A percentile compares a stretch with the other conserved stretches of the same genome.
phyloP scores from a whole-genome alignment of 1,139 yeast genomes.

The Kluyveromyces sp. region DNA sequence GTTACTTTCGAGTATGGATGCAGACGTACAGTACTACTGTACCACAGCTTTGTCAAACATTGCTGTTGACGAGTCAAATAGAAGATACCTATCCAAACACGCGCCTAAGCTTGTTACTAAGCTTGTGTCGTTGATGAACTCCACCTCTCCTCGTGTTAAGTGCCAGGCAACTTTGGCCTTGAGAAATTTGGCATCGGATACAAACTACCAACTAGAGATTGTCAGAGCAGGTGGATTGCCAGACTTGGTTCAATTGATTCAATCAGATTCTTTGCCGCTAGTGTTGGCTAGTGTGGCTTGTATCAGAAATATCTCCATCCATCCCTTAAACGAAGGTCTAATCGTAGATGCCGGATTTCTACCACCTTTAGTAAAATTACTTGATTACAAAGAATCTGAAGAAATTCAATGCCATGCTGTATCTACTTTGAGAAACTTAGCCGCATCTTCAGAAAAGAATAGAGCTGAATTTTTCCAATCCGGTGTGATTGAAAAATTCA shows the following conservation, averaged over 20 bases:
- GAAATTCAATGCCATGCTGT: constrained; percentile 98
- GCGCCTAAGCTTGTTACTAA: constrained; percentile 92
- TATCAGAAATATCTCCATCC: constrained; percentile 91
- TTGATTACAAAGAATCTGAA: constrained; percentile 81
- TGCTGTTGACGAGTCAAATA: constrained; percentile 89
- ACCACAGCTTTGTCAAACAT: constrained; percentile 95
- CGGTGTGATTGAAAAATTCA: constrained; percentile 91
- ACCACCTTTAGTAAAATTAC: constrained; percentile 76
- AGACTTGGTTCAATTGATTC: constrained; percentile 77
- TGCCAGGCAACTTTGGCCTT: constrained; percentile 97
- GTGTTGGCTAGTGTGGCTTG: constrained; percentile 97
- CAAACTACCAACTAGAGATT: constrained; percentile 83
- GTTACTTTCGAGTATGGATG: constrained; percentile 77
- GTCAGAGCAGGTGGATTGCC: constrained; percentile 95
- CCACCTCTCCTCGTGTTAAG: constrained; percentile 87
- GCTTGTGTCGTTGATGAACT: constrained; percentile 85
- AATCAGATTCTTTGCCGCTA: constrained; percentile 85
- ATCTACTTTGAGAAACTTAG: constrained; percentile 87
- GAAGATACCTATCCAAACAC: constrained; percentile 80
- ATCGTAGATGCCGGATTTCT: constrained; percentile 95
- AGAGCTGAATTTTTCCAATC: constrained; percentile 88
- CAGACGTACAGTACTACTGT: constrained; percentile 97
- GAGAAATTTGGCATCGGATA: constrained; percentile 92
- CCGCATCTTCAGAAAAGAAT: constrained; percentile 91
- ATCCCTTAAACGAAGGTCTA: constrained; percentile 90